Base-by-base conservation (phyloP, 768 basidiomycete genomes). In the Gymnopilus junonius region DNA sequence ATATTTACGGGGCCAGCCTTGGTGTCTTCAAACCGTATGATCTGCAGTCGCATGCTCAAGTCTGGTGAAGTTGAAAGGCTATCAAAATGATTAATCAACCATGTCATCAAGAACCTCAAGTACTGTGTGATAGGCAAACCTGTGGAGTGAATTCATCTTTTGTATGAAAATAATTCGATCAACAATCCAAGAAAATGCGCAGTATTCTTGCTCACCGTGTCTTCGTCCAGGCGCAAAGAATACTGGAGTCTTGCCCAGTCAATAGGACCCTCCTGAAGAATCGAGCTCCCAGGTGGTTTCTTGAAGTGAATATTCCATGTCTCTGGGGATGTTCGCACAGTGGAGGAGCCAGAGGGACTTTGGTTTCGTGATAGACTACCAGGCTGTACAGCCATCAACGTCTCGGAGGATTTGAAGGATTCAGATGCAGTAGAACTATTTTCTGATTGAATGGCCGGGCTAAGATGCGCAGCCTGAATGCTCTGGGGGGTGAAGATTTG, bases 11-110 rank as follows among this genome's bases (percentile, higher is more conserved):
- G 29, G 1, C 48, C 48, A 8, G 74, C 60, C 8, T 66, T 37
- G 8, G 55, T 62, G 27, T 51, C 45, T 4, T 59, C 57, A 40
- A 58, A 46, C n/a, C 58, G 69, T 23, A 55, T 62, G 11, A 81
- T 78, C 54, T 80, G 76, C 14, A 87, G 56, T 4, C 81, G 78
- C 62, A 85, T 74, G 62, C 80, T 74, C n/a, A 82, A 71, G 20
- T 80, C 78, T 17, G 73, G 65, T 63, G 74, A 73, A n/a, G 70
- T 70, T 35, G 71, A 66, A 55, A 80, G 76, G 56, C 80, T 83
- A 46, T 61, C 34, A 31, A 31, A 32, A 62, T 64, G 46, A 59
- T 43, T 35, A 40, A 35, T 45, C 31, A 54, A 12, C 23, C 53
- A 20, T 14, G 32, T 34, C 14, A 20, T 14, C 12, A 70, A 10